A percentile compares a stretch with the other conserved stretches of the same genome.
These are phyloP conservation scores for Lodderomyces pseudojiufengensis DNA, from an alignment of 1,139 yeast species.

Conservation along the genomic window DNA sequence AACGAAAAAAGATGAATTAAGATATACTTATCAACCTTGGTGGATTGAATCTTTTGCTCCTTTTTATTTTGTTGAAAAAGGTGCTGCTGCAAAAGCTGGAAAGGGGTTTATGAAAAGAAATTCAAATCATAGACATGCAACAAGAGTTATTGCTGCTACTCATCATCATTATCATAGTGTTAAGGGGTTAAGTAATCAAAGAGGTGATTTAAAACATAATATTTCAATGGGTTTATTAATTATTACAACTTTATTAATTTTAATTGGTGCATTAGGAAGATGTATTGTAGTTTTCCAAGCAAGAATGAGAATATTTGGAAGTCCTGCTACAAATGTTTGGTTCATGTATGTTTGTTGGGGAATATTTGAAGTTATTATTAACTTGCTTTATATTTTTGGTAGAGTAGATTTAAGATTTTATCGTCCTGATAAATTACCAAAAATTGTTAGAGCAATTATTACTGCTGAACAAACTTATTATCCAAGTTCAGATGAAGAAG, in stretches of 20 bases:
- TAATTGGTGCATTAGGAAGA: conserved; percentile 31
- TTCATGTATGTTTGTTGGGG: conserved; percentile 42
- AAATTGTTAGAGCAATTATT: conserved; percentile 33
- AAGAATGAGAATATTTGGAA: conserved; percentile 17
- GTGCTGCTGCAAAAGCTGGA: conserved; percentile 40
- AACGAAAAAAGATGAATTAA: conserved; percentile 42
- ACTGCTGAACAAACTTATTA: conserved; percentile 38
- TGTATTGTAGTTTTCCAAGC: conserved; percentile 32
- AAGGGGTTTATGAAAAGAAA: conserved; percentile 42
- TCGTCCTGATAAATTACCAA: conserved; percentile 43
- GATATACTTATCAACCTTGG: conserved; percentile 47
- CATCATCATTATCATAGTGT: conserved; percentile 41
- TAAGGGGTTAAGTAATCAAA: conserved; percentile 37
- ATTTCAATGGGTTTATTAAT: conserved; percentile 30
- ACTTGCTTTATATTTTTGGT: conserved; percentile 36
- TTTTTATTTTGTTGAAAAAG: conserved; percentile 37
- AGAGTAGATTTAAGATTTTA: conserved; percentile 47
- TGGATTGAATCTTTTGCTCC: conserved; percentile 45
- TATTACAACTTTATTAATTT: conserved; percentile 31
- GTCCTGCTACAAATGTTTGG: conserved; percentile 23
- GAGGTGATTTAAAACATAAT: conserved; percentile 39
- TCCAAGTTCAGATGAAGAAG: conserved; percentile 21
- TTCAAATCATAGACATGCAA: conserved; percentile 42
- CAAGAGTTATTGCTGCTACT: conserved; percentile 44
- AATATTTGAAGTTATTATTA: conserved; percentile 32